Conservation (phyloP, 768 basidiomycete species). For the Candolleomyces efflorescens region DNA sequence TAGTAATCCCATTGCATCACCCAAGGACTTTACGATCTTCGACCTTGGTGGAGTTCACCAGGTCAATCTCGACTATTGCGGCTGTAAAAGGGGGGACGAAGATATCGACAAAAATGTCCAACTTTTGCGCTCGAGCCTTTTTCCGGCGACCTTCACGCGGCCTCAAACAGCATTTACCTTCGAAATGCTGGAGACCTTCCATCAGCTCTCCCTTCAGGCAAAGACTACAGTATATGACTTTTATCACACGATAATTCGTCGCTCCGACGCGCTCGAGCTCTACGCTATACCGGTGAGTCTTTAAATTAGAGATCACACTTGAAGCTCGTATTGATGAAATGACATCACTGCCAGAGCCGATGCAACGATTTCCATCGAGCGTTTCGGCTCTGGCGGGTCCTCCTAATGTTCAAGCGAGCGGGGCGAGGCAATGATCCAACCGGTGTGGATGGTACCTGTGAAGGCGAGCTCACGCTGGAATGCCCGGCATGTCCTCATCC, state of each 20-base stretch:
- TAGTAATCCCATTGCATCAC: too few relatives aligned
- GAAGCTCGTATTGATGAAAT: too few relatives aligned
- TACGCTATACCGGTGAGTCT: too few relatives aligned
- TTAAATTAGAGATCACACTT: too few relatives aligned
- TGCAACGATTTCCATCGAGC: constrained; percentile 5
- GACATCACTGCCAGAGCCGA: constrained; percentile 4
- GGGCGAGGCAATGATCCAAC: constrained; percentile 20
- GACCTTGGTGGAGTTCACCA: too few relatives aligned
- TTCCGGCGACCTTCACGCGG: too few relatives aligned
- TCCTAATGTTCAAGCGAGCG: constrained; percentile 22
- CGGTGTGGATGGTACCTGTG: constrained; percentile 13
- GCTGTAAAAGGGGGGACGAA: too few relatives aligned
- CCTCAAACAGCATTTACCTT: constrained; percentile 7
- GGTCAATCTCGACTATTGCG: too few relatives aligned
- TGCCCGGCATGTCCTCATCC: constrained; percentile 34
- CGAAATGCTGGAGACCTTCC: not conserved
- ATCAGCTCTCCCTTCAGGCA: constrained; percentile 1
- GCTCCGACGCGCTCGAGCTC: too few relatives aligned
- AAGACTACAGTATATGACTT: not conserved
- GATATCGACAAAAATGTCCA: too few relatives aligned
- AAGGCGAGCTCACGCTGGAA: constrained; percentile 16
- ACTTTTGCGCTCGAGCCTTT: too few relatives aligned
- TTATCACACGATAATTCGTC: not conserved
- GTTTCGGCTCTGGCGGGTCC: constrained; percentile 17
- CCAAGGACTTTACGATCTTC: too few relatives aligned